Conservation (phyloP, 1,284 basidiomycete genomes). For the Sporisorium iseilematis-ciliati region DNA sequence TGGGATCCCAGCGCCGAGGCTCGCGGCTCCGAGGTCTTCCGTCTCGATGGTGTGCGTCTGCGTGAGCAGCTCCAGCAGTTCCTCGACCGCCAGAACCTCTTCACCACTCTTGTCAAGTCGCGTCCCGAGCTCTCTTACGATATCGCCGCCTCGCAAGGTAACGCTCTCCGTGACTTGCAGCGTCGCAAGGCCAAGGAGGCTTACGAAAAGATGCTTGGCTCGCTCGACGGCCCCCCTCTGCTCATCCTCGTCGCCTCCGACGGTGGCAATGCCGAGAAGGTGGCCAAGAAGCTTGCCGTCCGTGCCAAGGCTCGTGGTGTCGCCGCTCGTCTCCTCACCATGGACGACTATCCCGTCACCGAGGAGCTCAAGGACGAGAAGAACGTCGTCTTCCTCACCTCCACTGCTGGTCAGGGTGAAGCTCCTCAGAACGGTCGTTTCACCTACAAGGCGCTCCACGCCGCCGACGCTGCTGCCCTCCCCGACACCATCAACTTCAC, state of each 20-base stretch:
- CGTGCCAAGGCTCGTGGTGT: slow-evolving; percentile 88
- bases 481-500: slow-evolving; percentile 70
- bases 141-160: slow-evolving; percentile 85
- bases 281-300: slow-evolving; percentile 86
- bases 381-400: slow-evolving; percentile 88
- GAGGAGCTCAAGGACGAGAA: slow-evolving; percentile 75
- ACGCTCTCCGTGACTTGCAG: slow-evolving; percentile 84
- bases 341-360: slow-evolving; percentile 81
- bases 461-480: slow-evolving; percentile 68
- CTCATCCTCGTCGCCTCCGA: slow-evolving; percentile 93
- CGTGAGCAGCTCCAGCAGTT: slow-evolving; percentile 95
- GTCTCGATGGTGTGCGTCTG: slow-evolving; percentile 90
- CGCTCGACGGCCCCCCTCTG: slow-evolving; percentile 89
- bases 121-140: slow-evolving; percentile 85
- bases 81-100: slow-evolving; percentile 94
- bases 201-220: slow-evolving; percentile 85
- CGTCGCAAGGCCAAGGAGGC: slow-evolving; percentile 85
- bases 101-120: slow-evolving; percentile 85
- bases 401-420: slow-evolving; percentile 98
- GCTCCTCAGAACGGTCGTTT: slow-evolving; percentile 94
- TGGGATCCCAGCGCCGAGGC: slow-evolving; percentile 88
- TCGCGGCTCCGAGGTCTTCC: slow-evolving; percentile 84
- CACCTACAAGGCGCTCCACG: slow-evolving; percentile 83
- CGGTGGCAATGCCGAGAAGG: slow-evolving; percentile 93
- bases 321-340: slow-evolving; percentile 73